phyloP scores from a whole-genome alignment of 148 eudicot species.

The Silene conica region DNA sequence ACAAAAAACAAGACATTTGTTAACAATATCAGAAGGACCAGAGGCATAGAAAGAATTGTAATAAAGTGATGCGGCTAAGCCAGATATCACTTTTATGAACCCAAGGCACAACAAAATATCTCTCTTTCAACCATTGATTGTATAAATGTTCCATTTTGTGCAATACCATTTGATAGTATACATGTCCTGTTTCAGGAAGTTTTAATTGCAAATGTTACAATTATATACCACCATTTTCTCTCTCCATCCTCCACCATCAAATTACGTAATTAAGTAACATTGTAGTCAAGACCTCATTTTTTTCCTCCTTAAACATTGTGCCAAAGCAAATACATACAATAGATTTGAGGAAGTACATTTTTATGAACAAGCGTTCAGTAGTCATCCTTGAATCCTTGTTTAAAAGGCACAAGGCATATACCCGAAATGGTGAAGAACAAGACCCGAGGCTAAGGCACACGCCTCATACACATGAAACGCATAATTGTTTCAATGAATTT shows the following conservation, averaged over 20 bases:
- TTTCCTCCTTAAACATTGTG: not conserved
- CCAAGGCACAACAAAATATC: not conserved
- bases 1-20: not conserved
- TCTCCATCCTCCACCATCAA: not conserved
- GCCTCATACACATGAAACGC: not conserved
- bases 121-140: too few relatives aligned
- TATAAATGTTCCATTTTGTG: not conserved
- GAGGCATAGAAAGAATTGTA: too few relatives aligned
- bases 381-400: not conserved
- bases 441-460: not conserved
- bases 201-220: not conserved
- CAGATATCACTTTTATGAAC: not conserved
- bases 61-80: not conserved
- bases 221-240: not conserved
- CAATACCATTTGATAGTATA: not conserved
- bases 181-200: not conserved
- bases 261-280: not conserved
- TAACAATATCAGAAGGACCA: not conserved
- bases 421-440: not conserved
- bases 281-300: not conserved
- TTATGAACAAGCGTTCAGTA: not conserved
- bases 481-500: not conserved
- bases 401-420: not conserved
- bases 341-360: not conserved
- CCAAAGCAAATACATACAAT: not conserved